A percentile compares a stretch with the other conserved stretches of the same genome.
phyloP scores from a whole-genome alignment of 768 basidiomycete genomes.

The Kwoniella europaea region DNA sequence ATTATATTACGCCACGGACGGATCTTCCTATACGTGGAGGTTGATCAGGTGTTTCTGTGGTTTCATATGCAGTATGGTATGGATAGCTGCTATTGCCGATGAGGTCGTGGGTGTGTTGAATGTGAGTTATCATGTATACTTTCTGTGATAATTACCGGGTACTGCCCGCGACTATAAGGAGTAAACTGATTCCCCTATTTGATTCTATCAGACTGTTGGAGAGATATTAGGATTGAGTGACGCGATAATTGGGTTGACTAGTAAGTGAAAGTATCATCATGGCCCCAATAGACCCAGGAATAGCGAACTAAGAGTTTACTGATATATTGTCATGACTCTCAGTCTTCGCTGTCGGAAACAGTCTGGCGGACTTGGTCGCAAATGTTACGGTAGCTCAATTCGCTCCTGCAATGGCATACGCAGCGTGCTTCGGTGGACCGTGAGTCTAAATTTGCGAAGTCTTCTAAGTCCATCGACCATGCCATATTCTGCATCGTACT shows the following conservation, averaged over 20 bases:
- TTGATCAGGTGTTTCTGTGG: conserved; percentile 85
- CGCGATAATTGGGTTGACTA: conserved; percentile 93
- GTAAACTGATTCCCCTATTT: neutral
- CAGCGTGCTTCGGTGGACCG: conserved; percentile 55
- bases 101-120: conserved; percentile 90
- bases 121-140: conserved; percentile 61
- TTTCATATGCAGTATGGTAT: conserved; percentile 85
- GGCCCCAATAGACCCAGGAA: too few relatives aligned
- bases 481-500: neutral
- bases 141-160: neutral
- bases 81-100: conserved; percentile 98
- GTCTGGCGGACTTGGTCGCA: conserved; percentile 92
- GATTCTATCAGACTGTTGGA: conserved; percentile 76
- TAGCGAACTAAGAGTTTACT: neutral
- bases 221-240: conserved; percentile 94
- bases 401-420: conserved; percentile 58
- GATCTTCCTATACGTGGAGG: conserved; percentile 65
- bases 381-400: conserved; percentile 87
- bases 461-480: too few relatives aligned
- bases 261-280: conserved; percentile 28
- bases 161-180: neutral
- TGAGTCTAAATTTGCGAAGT: conserved; percentile 27
- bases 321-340: neutral
- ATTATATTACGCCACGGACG: conserved; percentile 67
- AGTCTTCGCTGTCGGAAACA: conserved; percentile 94